Percentiles rank a stretch among this genome's conserved stretches.
Conservation (phyloP, 345 rosid species). For the Litchi chinensis region DNA sequence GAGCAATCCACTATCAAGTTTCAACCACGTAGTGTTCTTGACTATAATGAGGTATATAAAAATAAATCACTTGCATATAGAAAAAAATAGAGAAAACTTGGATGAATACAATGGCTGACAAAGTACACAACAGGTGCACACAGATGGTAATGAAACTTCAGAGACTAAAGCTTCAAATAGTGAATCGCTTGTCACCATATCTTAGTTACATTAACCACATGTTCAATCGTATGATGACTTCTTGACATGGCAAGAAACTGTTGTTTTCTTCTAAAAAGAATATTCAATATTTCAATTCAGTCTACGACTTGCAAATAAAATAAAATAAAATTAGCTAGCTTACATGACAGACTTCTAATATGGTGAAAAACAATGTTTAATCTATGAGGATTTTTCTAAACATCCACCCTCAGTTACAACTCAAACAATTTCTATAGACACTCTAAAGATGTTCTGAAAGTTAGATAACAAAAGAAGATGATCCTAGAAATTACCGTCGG, state of each 20-base stretch:
- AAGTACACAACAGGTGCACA: not conserved
- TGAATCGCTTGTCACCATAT: not conserved
- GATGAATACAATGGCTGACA: not conserved
- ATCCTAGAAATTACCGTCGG: constrained; percentile 62
- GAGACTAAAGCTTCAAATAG: not conserved
- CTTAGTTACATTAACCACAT: not conserved
- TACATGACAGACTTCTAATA: not conserved
- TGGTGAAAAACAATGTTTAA: not conserved
- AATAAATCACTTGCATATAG: not conserved
- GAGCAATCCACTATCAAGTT: not conserved
- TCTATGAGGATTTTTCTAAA: not conserved
- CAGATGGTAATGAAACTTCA: not conserved
- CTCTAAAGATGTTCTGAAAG: not conserved
- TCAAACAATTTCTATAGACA: not conserved
- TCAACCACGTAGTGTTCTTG: not conserved
- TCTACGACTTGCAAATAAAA: not conserved
- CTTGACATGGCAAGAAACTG: not conserved
- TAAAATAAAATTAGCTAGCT: not conserved
- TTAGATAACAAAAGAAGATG: constrained; percentile 2
- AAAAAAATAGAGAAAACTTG: not conserved
- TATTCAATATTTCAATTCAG: not conserved
- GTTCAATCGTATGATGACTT: not conserved
- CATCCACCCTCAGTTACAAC: not conserved
- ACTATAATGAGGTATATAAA: not conserved
- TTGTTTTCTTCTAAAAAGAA: not conserved